These are phyloP conservation scores for Penicillium arizonense DNA, from an alignment of 495 filamentous ascomycete species.

Conservation along the genomic window DNA sequence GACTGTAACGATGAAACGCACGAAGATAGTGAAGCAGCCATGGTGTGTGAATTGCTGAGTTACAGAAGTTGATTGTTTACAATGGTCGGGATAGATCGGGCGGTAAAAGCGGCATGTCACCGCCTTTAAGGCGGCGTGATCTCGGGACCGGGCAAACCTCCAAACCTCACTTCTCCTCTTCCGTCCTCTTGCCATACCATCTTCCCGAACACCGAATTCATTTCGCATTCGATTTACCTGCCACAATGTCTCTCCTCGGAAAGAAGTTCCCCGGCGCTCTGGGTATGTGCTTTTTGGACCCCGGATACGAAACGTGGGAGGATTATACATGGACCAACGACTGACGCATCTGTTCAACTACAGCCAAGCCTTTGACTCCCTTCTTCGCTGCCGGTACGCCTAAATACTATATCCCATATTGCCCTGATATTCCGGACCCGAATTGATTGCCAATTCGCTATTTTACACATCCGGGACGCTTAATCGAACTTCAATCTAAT, in stretches of 20 bases:
- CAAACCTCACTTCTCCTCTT: conserved; percentile 42
- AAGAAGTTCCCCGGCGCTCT: conserved; percentile 92
- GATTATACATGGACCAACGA: conserved; percentile 7
- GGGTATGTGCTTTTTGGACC: conserved; percentile 59
- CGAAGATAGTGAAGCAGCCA: conserved; percentile 53
- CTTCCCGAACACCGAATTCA: conserved; percentile 32
- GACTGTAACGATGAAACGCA: conserved; percentile 71
- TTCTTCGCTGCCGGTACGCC: conserved; percentile 92
- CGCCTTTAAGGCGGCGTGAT: conserved; percentile 19
- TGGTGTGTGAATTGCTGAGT: conserved; percentile 13
- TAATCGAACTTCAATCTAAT: conserved; percentile 30
- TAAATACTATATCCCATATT: background rate
- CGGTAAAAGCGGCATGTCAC: conserved; percentile 33
- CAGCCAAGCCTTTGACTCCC: conserved; percentile 84
- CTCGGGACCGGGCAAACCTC: conserved; percentile 35
- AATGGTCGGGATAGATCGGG: conserved; percentile 24
- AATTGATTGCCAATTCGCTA: background rate
- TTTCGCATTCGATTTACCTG: conserved; percentile 30
- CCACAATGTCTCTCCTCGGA: conserved; percentile 75
- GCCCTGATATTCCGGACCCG: background rate
- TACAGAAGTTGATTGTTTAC: conserved; percentile 32
- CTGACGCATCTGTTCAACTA: conserved; percentile 34
- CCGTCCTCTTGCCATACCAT: conserved; percentile 26
- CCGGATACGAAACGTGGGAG: background rate
- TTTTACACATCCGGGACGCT: background rate